Evolutionary conservation across 2,329 filamentous ascomycete genomes (phyloP), one percentile per base, ranked within the genome.

Genomic region (Hypoxylon sp.): DNA sequence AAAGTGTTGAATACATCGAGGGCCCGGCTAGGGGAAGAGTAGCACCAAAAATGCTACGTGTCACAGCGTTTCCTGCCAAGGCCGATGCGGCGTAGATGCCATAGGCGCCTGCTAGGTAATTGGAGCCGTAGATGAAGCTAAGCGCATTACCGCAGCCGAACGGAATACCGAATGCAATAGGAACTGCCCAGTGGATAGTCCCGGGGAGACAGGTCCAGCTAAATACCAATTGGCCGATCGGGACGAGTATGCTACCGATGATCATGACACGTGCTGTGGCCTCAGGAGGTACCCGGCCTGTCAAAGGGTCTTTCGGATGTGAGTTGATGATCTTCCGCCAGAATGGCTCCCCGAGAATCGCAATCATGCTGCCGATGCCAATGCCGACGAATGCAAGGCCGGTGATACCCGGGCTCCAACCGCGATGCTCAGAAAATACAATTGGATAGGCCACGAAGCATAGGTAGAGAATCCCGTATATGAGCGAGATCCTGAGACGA

Each of bases 371-470:
- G 48, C 91, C 90, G 19, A 88, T 79, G n/a, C 87, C 88, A 43
- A 87, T 86, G 9, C 93, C 94, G 5, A 90, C 73, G 77, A 96
- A 97, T 1, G 93, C 87, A 2, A 97, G 86, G 0, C 94, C 94
- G 0, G 90, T 88, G 34, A 91, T 79, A 0, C 91, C 90, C 0
- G 90, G 83, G 1, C 84, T 84, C 94, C 94, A 97, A 65, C 92
- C 92, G 16, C 94, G 90, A 62, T 86, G 76, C 41, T 90, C 82
- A 9, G 84, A 83, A 78, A 96, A 97, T 62, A 97, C 91, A 63
- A 96, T 91, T 0, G 94, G 94, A 76, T 96, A 96, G 11, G 92
- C 93, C 14, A 96, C 90, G 80, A 97, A 97, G 79, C 93, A 96
- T 30, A 97, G 88, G 74, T 96, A 96, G 1, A 97, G 83, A 41